Evolutionary conservation across 768 basidiomycete genomes (phyloP), one percentile per base, ranked within the genome.

Genomic region (Tubosaeta brunneosetosa): DNA sequence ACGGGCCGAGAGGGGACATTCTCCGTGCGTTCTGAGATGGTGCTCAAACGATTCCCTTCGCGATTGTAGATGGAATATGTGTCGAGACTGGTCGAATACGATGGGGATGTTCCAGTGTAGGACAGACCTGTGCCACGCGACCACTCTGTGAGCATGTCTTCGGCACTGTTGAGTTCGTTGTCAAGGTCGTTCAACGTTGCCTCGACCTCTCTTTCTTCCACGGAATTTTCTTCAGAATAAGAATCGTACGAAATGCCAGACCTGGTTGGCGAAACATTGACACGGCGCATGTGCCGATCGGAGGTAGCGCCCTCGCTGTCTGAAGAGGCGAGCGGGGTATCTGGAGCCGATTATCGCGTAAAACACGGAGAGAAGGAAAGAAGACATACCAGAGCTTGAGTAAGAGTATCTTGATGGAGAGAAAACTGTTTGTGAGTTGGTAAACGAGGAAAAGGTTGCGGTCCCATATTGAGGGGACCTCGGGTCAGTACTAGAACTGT

Each of bases 11-110:
- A 78, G 0, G 71, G 69, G 2, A 74, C 72, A 31, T 86, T 82
- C 68, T 92, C 90, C 1, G 86, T 89, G 43, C 77, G 79, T 65
- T 92, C 90, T 3, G 88, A 81, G 53, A 92, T 92, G 3, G 80
- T 85, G 62, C 89, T 91, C 17, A 91, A 74, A 32, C 75, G 65
- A 25, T 74, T 69, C 10, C 81, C 79, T 42, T 73, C 74, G 13
- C 76, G 71, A 43, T 73, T 70, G 22, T 69, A 57, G 43, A 72
- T 61, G 34, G 66, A 60, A 46, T 69, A 74, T 1, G 77, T 69
- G 57, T 71, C 68, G 49, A 79, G 59, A 44, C 73, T 66, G 58
- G 70, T 53, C 37, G 73, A 46, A 51, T 66, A 60, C n/a, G 73
- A 58, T 12, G 67, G 61, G 13, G 65, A 61, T 27, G 69, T 62